These are phyloP conservation scores for Fusarium foetens DNA, from an alignment of 2,329 filamentous ascomycete genomes.

Conservation along the genomic window DNA sequence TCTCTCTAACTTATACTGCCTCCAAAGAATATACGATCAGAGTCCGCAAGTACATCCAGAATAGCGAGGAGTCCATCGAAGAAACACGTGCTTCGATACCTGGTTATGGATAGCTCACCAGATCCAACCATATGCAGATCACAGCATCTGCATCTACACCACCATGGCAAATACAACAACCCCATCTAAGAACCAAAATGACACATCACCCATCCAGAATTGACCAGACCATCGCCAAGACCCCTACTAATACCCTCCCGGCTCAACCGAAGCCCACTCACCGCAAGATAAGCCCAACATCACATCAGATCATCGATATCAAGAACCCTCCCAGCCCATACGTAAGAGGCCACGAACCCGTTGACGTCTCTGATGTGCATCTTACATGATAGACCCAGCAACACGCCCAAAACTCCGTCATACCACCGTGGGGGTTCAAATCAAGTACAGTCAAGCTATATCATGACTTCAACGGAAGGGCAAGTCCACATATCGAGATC, in stretches of 20 bases:
- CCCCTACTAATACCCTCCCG: constrained; percentile 1
- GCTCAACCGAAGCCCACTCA: constrained; percentile 18
- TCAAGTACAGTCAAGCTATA: background rate
- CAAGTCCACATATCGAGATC: constrained; percentile 28
- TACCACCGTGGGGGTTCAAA: constrained; percentile 5
- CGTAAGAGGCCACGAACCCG: background rate
- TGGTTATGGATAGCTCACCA: background rate
- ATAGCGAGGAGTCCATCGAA: background rate
- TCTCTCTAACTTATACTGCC: no score
- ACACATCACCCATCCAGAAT: background rate
- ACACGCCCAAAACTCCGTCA: background rate
- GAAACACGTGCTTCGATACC: background rate
- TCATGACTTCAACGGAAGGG: constrained; percentile 13
- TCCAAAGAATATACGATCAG: no score
- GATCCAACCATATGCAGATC: background rate
- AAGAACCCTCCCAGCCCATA: constrained; percentile 2
- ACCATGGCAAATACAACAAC: constrained; percentile 11
- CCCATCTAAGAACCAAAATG: background rate
- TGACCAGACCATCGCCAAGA: background rate
- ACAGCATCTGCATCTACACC: constrained; percentile 6
- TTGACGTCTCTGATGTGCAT: background rate
- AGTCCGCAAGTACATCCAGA: background rate
- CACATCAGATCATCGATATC: constrained; percentile 24
- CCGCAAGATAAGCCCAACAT: constrained; percentile 22
- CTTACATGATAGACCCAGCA: background rate